Base-by-base conservation (phyloP, 257 asterid species). In the Mitragyna speciosa region DNA sequence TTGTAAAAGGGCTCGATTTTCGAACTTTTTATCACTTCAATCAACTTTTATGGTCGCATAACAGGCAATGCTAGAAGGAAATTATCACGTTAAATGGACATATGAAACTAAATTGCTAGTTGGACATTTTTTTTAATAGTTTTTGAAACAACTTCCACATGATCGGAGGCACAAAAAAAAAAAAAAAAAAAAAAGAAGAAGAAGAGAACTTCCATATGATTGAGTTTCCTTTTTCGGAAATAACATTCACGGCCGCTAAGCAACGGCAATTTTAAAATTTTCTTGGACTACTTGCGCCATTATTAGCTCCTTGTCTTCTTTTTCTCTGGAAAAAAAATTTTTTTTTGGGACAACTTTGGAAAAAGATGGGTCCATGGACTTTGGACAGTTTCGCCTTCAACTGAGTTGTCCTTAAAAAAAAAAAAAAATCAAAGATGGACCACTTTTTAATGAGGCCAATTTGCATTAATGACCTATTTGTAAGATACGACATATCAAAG, bases 381-480 rank as follows among this genome's bases (percentile, higher is more conserved):
- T 17, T 43, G 24, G 71, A 59, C 77, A 56, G 41, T 48, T 70
- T 79, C 52, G 71, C 72, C 52, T 24, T 72, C 73, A 22, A 48
- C 39, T 70, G 51, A 54, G 81, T 78, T 78, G 81, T 70, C 30
- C 63, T n/a, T n/a, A n/a, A n/a, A n/a, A n/a, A n/a, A n/a, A n/a
- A n/a, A 10, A 26, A 61, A 74, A 79, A 45, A 47, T 61, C 67
- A 79, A 79, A 31, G 41, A 28, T 30, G 82, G 82, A 79, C 82
- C 78, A 72, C 78, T 72, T 54, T 20, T 22, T 72, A 47, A 47
- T 72, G 20, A 61, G 31, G 22, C 48, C 78, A 52, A 33, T 79
- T 24, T 47, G 67, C 58, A 43, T 72, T 61, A 30, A 77, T 65
- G 73, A 15, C 19, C 56, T 49, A 70, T 70, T 78, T 69, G 45